Percentiles rank a stretch among this genome's conserved stretches.
Conservation (phyloP, 2,329 filamentous ascomycete genomes). For the Aspergillus puulaauensis region DNA sequence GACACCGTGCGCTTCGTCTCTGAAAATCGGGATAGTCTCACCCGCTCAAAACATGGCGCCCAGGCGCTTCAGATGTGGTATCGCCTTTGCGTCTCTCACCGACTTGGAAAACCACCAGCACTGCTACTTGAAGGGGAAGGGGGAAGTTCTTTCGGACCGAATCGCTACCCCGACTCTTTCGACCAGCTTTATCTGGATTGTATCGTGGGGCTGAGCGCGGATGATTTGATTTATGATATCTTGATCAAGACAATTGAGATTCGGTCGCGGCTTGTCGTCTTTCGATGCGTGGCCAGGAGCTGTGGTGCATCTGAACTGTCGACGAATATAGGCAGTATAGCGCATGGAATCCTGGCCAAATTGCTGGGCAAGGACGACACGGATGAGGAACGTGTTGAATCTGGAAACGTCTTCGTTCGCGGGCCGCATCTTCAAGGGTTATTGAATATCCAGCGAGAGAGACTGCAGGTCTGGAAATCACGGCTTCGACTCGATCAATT, state of each 20-base stretch:
- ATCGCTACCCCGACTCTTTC: conserved; percentile 6
- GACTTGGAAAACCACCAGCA: conserved; percentile 17
- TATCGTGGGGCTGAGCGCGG: conserved; percentile 16
- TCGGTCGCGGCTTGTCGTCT: conserved; percentile 15
- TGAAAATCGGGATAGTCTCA: background rate
- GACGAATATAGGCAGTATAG: background rate
- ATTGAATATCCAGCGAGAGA: background rate
- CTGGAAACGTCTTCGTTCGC: background rate
- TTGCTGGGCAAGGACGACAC: background rate
- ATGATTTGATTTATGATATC: conserved; percentile 25
- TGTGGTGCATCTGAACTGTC: conserved; percentile 4
- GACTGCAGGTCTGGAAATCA: background rate
- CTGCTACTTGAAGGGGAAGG: conserved; percentile 19
- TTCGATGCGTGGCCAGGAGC: conserved; percentile 12
- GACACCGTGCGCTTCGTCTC: conserved; percentile 13
- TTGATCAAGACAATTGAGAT: conserved; percentile 22
- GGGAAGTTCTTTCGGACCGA: conserved; percentile 9
- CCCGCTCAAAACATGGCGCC: background rate
- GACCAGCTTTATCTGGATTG: conserved; percentile 19
- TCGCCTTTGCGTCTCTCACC: conserved; percentile 19
- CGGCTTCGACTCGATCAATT: background rate
- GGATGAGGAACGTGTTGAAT: background rate
- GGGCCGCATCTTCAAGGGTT: background rate
- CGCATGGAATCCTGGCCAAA: background rate
- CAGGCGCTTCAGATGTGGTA: conserved; percentile 22